Base-by-base conservation (phyloP, 139 green algal species). In the Bryopsis sp. region DNA sequence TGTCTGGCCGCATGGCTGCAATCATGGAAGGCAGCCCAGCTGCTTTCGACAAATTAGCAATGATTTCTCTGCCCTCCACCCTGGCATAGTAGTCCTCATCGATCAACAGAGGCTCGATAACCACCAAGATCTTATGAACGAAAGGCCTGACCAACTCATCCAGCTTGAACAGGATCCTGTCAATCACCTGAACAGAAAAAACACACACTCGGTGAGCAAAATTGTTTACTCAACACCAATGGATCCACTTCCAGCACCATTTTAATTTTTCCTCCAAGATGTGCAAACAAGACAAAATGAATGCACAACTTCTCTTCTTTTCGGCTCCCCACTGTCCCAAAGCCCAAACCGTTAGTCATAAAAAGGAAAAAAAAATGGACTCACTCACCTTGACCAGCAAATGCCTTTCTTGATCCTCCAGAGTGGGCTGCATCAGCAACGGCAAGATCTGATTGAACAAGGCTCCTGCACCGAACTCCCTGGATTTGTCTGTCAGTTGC, bases 11-110 rank as follows among this genome's bases (percentile, higher is more conserved):
- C 93, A 99, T 99, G 29, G 94, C 91, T 37, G 93, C 92, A 76
- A 98, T 97, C 92, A 97, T 97, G 60, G 89, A 91, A 8, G 92
- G 88, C 75, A 97, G 75, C 0, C 92, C 92, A 3, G 74, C 72
- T 34, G 87, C 85, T 77, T 98, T 99, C 78, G 85, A 79, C 48
- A 99, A 86, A 88, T 99, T 99, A 74, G 87, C 87, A 77, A 99
- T 99, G 78, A 99, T 98, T 82, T 99, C 94, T 37, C 94, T 78
- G 0, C 94, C 94, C 81, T 99, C 94, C 47, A 97, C 90, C 58
- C 93, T 88, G 1, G 93, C 94, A 67, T 99, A 99, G 84, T 99
- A 99, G 82, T 99, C 94, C 83, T 99, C 94, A 68, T 99, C 94
- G 72, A 99, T 99, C 5, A 99, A 84, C 81, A 99, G 85, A 19